Evolutionary conservation across 2,329 filamentous ascomycete species (phyloP), one percentile per base, ranked within the genome.

Genomic region (Fusarium sp.): DNA sequence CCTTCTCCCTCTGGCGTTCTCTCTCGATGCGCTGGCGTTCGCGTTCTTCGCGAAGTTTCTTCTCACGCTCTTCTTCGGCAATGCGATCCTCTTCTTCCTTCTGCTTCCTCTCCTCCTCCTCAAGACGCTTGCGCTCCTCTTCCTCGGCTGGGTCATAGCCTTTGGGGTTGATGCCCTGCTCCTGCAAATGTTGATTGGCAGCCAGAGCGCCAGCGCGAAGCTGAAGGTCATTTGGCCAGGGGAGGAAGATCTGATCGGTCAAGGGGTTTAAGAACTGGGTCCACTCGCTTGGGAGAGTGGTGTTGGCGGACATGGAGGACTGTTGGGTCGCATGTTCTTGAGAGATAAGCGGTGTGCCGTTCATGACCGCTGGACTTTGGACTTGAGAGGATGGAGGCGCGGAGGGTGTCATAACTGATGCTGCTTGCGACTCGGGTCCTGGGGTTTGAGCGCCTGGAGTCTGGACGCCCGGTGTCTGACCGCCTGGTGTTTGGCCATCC

Each of bases 201-300:
- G 89, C 90, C 41, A 97, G 82, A 3, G 89, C 89, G 35, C 93
- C 92, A 18, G 83, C 81, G 31, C 88, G 86, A 66, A 96, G 92
- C 62, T 89, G 86, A 31, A 91, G 88, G 66, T 93, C 89, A 28
- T 83, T 84, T 1, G 93, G 93, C 93, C 93, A 97, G 2, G 93
- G 93, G 46, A 89, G 85, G 81, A 94, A 97, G n/a, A 83, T 75
- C 37, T 85, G 82, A 12, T 86, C 84, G 11, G 84, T 84, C 20
- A 85, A 78, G 1, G 88, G 86, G 73, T 91, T 89, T 44, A 88
- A 76, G 69, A 83, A 84, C 54, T 81, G 80, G 52, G 79, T 81
- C 62, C 87, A 80, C 53, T 81, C 78, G 31, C 84, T 80, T 2
- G 87, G 87, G 2, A 89, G 81, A 7, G 77, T 80, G 2, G 82